A percentile compares a stretch with the other conserved stretches of the same genome.
Evolutionary conservation across 768 basidiomycete genomes (phyloP).

Genomic region (Macrolepiota dolichaula): DNA sequence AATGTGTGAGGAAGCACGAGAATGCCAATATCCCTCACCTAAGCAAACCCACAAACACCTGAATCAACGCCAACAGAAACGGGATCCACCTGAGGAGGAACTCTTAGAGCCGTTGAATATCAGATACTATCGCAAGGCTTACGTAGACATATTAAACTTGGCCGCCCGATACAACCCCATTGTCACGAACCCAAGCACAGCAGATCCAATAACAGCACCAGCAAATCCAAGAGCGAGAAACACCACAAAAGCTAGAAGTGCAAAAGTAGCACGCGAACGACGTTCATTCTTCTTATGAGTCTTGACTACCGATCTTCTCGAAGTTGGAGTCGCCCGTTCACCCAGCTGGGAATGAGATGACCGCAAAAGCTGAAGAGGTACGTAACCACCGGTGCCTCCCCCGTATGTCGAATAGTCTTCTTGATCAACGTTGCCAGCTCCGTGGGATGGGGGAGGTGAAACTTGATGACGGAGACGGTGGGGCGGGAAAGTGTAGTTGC

Average conservation of each 20-base stretch:
- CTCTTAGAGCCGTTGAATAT: not conserved
- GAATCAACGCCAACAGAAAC: constrained; percentile 39
- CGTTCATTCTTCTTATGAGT: constrained; percentile 32
- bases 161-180: constrained; percentile 42
- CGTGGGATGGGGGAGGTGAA: not conserved
- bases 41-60: constrained; percentile 37
- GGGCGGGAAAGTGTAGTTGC: constrained; percentile 50
- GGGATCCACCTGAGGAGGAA: constrained; percentile 39
- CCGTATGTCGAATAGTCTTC: not conserved
- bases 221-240: constrained; percentile 40
- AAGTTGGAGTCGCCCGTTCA: constrained; percentile 14
- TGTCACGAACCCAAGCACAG: constrained; percentile 42
- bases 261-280: constrained; percentile 44
- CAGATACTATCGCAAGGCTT: constrained; percentile 16
- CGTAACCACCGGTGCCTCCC: constrained; percentile 12
- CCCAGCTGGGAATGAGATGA: constrained; percentile 3
- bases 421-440: not conserved
- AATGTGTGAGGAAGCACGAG: not conserved
- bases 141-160: constrained; percentile 51
- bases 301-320: constrained; percentile 12
- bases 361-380: constrained; percentile 10
- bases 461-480: constrained; percentile 3
- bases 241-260: constrained; percentile 40
- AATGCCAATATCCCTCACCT: constrained; percentile 25
- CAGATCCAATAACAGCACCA: constrained; percentile 44